phyloP scores from a whole-genome alignment of 768 basidiomycete species.

The Suillus placidus region DNA sequence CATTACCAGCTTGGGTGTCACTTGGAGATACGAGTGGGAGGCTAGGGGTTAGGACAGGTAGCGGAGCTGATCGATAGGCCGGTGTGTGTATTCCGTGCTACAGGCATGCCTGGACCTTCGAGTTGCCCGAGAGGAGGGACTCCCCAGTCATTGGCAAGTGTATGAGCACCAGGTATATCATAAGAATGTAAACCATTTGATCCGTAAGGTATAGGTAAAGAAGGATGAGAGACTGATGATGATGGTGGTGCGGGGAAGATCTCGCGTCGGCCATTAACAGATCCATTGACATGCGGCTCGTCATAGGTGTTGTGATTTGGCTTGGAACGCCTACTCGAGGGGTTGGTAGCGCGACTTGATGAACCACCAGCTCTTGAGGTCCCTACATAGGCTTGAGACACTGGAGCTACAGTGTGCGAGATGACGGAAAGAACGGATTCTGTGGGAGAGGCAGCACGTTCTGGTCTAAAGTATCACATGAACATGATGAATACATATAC shows the following conservation, averaged over 20 bases:
- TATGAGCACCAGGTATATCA: slow-evolving; percentile 39
- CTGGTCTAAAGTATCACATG: slow-evolving; percentile 44
- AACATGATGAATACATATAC: slow-evolving; percentile 1
- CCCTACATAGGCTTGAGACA: slow-evolving; percentile 29
- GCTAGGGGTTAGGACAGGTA: slow-evolving; percentile 26
- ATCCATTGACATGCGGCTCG: slow-evolving; percentile 45
- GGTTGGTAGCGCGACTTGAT: slow-evolving; percentile 35
- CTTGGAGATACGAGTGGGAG: slow-evolving; percentile 30
- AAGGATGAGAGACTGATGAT: slow-evolving; percentile 53
- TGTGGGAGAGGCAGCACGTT: slow-evolving; percentile 69
- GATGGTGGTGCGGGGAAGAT: slow-evolving; percentile 53
- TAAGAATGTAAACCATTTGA: slow-evolving; percentile 43
- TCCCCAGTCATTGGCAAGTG: slow-evolving; percentile 50
- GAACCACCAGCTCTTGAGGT: slow-evolving; percentile 32
- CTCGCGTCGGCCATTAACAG: slow-evolving; percentile 39
- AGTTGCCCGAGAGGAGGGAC: slow-evolving; percentile 57
- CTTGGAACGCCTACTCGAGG: slow-evolving; percentile 46
- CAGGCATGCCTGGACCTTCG: slow-evolving; percentile 81
- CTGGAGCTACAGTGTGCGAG: slow-evolving; percentile 57
- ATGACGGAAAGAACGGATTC: slow-evolving; percentile 74
- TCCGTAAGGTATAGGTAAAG: slow-evolving; percentile 49
- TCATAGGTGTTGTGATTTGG: slow-evolving; percentile 42
- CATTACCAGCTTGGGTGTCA: slow-evolving; percentile 38
- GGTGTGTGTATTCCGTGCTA: slow-evolving; percentile 46
- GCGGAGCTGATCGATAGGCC: slow-evolving; percentile 28